phyloP scores from a whole-genome alignment of 139 green algal species.

The Picochlorum sp. region DNA sequence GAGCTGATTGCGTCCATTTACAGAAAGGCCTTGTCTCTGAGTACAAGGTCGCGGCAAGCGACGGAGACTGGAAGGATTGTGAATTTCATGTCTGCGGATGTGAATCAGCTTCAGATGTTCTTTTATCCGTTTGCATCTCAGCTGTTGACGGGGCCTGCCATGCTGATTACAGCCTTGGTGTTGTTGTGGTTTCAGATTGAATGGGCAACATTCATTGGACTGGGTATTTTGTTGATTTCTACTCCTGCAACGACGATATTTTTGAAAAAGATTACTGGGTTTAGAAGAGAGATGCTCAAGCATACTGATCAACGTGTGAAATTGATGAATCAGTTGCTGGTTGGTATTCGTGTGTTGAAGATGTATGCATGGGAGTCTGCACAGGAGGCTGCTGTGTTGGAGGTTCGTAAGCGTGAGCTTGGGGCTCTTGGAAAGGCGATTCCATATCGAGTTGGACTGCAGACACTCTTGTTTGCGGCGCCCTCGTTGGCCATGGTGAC shows the following conservation, averaged over 20 bases:
- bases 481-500: constrained; percentile 69
- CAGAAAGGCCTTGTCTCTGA: constrained; percentile 69
- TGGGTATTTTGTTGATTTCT: constrained; percentile 68
- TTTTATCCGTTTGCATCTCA: constrained; percentile 42
- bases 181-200: constrained; percentile 78
- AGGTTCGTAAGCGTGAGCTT: constrained; percentile 50
- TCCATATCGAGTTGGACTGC: constrained; percentile 54
- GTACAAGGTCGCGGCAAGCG: constrained; percentile 29
- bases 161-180: constrained; percentile 64
- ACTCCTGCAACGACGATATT: constrained; percentile 60
- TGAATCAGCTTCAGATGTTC: constrained; percentile 41
- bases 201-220: constrained; percentile 82
- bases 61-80: constrained; percentile 40
- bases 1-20: constrained; percentile 81
- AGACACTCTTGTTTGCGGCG: constrained; percentile 64
- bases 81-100: constrained; percentile 45
- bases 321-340: constrained; percentile 75
- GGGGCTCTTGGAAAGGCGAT: constrained; percentile 43
- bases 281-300: constrained; percentile 57
- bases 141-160: constrained; percentile 44
- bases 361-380: constrained; percentile 75
- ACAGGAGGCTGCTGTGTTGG: constrained; percentile 42
- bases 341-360: constrained; percentile 68
- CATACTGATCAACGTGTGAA: constrained; percentile 82
- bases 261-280: constrained; percentile 51